Evolutionary conservation across 305 asterid species (phyloP), one percentile per base, ranked within the genome.

Genomic region (Lippia alba): DNA sequence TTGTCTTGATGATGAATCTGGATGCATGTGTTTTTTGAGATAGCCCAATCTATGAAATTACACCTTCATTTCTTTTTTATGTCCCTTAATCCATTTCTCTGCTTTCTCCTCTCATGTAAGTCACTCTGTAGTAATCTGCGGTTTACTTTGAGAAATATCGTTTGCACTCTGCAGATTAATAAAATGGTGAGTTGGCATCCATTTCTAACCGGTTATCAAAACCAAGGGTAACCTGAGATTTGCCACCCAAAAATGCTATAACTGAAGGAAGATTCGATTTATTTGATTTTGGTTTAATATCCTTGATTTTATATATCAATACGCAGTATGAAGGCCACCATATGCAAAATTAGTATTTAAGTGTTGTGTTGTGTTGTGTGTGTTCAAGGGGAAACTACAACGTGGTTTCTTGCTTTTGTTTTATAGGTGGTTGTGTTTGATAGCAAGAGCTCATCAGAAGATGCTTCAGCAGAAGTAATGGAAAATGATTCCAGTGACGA

Each of bases 401-500:
- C 17, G 32, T 24, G 50, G 4, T 49, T 17, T 70, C 57, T 79
- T 46, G 53, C 34, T 76, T 74, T 69, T 71, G 34, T 55, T 51
- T 11, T 33, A 56, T 84, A 89, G 96, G 85, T 92, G 57, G 86
- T 95, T 67, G 83, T 92, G 61, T 83, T 95, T 85, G 99, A 92
- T 79, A 84, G 73, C 83, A 85, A 84, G 76, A 72, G 76, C 69
- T 66, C 76, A 60, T 80, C 85, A 17, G 87, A 72, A 34, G 88
- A 82, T 66, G 80, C 77, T 62, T 75, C 88, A 66, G 45, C 68
- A 67, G 85, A 80, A 44, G 53, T 61, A 20, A 51, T n/a, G 73
- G 88, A 78, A 14, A 78, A 78, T 61, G 77, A 70, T 74, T 78
- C 84, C 16, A 93, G 79, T 39, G 89, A 82, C 40, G 71, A 90